Base-by-base conservation (phyloP, 2,329 filamentous ascomycete species). In the Nothophoma quercina region DNA sequence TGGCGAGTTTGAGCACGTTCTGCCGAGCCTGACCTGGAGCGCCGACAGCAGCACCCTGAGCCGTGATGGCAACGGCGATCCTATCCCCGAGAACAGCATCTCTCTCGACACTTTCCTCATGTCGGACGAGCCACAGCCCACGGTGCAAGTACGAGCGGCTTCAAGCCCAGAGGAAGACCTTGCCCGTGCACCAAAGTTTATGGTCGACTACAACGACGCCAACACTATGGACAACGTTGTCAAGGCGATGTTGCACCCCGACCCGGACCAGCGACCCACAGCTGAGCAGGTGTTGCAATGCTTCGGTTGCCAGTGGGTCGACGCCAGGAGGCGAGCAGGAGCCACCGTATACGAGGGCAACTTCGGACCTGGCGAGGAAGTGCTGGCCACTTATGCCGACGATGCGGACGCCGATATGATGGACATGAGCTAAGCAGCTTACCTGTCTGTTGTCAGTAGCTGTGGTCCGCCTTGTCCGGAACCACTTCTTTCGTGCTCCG, bases 331-430 rank as follows among this genome's bases (percentile, higher is more conserved):
- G 48, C 87, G 89, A 48, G 90, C 92, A 9, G 90, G 92, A 35
- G 95, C 95, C n/a, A 97, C 92, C 0, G 87, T 99, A 45, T 99
- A 90, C 65, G 95, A 99, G 77, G 95, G 95, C 58, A 95, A 91
- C 71, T 99, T 93, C 89, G 95, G 95, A 4, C 93, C 93, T 25
- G 83, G 83, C 19, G 87, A 87, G 59, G 83, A 87, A 57, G 78
- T 86, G 16, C 77, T 86, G 47, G 62, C 61, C 44, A 67, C 64
- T 32, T 62, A 60, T 77, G 79, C 81, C 16, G 53, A 63, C 34
- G 50, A 57, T 26, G 29, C 19, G 19, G 48, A 57, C 15, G 45
- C 58, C 15, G 62, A 88, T 71, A 87, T 87, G 83, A 83, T 85
- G 73, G 85, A 88, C 70, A 69, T 68, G 58, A 72, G 69, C 61